Evolutionary conservation across 176 grass and related monocot genomes (phyloP).

Genomic region (Alloteropsis semialata): DNA sequence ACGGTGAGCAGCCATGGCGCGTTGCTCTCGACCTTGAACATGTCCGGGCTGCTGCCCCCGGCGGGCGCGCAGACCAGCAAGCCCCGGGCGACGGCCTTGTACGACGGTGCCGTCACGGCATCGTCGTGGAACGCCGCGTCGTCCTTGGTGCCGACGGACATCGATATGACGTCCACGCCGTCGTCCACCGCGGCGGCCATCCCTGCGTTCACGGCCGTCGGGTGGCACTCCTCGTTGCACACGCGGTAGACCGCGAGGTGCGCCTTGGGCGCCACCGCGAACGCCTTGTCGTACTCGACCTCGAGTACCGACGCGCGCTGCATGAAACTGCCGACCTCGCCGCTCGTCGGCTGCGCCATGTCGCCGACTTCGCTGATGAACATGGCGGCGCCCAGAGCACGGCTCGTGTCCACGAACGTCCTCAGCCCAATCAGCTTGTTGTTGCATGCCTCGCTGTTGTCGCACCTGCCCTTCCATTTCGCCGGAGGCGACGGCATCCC

Average conservation of each 20-base stretch:
- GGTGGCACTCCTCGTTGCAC: constrained; percentile 3
- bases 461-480: constrained; percentile 51
- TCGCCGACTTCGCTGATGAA: constrained; percentile 10
- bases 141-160: constrained; percentile 2
- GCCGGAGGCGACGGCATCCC: constrained; percentile 30
- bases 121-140: not conserved
- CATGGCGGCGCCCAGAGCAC: not conserved
- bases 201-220: constrained; percentile 22
- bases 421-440: constrained; percentile 45
- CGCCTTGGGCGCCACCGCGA: constrained; percentile 29
- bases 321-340: not conserved
- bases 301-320: constrained; percentile 6
- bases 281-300: constrained; percentile 3
- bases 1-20: constrained; percentile 55
- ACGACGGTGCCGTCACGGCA: constrained; percentile 12
- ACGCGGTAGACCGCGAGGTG: constrained; percentile 50
- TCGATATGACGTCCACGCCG: constrained; percentile 39
- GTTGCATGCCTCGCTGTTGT: constrained; percentile 30
- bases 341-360: not conserved
- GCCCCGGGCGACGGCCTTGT: constrained; percentile 25
- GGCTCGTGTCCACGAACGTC: constrained; percentile 27
- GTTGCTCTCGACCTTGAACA: constrained; percentile 3
- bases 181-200: constrained; percentile 44
- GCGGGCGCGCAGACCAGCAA: constrained; percentile 26
- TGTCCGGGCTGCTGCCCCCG: constrained; percentile 31